These are phyloP conservation scores for Pleurotus cornucopiae DNA, from an alignment of 768 basidiomycete genomes.

Conservation along the genomic window DNA sequence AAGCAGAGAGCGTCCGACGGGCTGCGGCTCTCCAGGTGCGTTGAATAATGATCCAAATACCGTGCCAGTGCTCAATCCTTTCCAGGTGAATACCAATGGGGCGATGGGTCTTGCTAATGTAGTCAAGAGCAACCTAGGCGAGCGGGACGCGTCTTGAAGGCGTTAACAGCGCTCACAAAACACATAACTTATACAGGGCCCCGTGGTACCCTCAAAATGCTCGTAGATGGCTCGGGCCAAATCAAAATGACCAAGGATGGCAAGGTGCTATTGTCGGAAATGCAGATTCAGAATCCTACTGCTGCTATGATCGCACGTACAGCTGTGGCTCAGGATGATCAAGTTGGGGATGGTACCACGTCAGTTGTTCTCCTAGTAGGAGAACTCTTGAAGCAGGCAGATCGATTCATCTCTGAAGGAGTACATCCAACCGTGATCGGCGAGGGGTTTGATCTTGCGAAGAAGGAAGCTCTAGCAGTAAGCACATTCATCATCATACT, in stretches of 20 bases:
- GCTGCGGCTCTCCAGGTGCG: slow-evolving; percentile 89
- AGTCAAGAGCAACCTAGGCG: slow-evolving; percentile 95
- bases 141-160: slow-evolving; percentile 17
- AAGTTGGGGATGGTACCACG: slow-evolving; percentile 98
- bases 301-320: slow-evolving; percentile 99
- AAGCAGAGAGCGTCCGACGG: slow-evolving; percentile 89
- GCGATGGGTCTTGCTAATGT: slow-evolving; percentile 97
- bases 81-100: slow-evolving; percentile 84
- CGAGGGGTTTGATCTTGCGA: slow-evolving; percentile 95
- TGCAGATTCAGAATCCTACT: slow-evolving; percentile 99
- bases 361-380: slow-evolving; percentile 95
- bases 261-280: slow-evolving; percentile 96
- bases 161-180: slow-evolving; percentile 2
- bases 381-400: slow-evolving; percentile 94
- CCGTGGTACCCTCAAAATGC: slow-evolving; percentile 97
- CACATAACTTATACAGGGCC: slow-evolving; percentile 55
- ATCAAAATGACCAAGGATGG: slow-evolving; percentile 99
- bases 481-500: slow-evolving; percentile 21
- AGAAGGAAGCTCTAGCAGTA: slow-evolving; percentile 89
- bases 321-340: slow-evolving; percentile 97
- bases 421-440: slow-evolving; percentile 96
- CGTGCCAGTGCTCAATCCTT: slow-evolving; percentile 12
- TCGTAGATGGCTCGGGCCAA: slow-evolving; percentile 96
- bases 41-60: not conserved
- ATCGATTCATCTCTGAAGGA: slow-evolving; percentile 96